Evolutionary conservation across 1,284 basidiomycete genomes (phyloP).

Genomic region (Cryptococcus sp.): DNA sequence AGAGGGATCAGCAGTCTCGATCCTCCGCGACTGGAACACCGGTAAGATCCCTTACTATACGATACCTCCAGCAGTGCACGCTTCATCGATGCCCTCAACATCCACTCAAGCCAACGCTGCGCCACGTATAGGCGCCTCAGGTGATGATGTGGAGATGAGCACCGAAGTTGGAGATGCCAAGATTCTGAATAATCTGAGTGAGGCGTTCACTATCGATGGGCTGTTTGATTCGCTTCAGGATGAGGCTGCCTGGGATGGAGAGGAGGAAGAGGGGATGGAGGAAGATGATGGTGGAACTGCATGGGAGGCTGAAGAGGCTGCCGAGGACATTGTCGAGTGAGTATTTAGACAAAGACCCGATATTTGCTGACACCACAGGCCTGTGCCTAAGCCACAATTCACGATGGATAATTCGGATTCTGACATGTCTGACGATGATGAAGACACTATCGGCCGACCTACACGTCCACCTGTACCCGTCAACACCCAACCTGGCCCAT

Average conservation of each 20-base stretch:
- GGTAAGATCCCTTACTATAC: conserved; percentile 92
- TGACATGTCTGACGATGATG: conserved; percentile 9
- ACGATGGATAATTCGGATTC: conserved; percentile 2
- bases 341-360: no score
- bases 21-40: conserved; percentile 94
- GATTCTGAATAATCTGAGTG: conserved; percentile 41
- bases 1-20: conserved; percentile 71
- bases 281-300: conserved; percentile 9
- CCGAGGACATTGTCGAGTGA: neutral
- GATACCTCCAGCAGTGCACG: conserved; percentile 68
- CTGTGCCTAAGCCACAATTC: neutral
- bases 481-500: neutral
- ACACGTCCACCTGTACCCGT: conserved; percentile 1
- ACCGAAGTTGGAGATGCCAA: conserved; percentile 40
- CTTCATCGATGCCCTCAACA: conserved; percentile 53
- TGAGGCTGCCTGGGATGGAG: conserved; percentile 42
- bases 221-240: conserved; percentile 38
- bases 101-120: neutral
- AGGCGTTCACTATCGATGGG: conserved; percentile 47
- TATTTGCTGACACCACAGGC: neutral
- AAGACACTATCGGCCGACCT: conserved; percentile 3
- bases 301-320: neutral
- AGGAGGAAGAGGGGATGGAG: conserved; percentile 23
- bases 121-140: conserved; percentile 2
- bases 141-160: conserved; percentile 35